Percentiles rank a stretch among this genome's conserved stretches.
These are phyloP conservation scores for Tetramitus jugosus DNA, from an alignment of 208 protist species.

Conservation along the genomic window DNA sequence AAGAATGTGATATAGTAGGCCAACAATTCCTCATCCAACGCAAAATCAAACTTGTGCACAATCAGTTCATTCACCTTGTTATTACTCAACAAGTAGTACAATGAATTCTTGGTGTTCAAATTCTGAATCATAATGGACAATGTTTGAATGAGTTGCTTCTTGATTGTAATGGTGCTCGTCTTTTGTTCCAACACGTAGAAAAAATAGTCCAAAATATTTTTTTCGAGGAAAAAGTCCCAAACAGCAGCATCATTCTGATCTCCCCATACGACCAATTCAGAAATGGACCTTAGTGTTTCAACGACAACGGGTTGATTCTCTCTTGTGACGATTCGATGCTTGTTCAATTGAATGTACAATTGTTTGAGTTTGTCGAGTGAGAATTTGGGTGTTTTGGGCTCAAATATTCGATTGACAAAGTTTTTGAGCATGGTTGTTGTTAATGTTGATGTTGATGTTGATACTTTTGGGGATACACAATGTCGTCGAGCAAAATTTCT, in stretches of 20 bases:
- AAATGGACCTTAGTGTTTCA: slow-evolving; percentile 54
- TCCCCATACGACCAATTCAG: slow-evolving; percentile 73
- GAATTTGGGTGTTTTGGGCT: too few species aligned
- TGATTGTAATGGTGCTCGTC: slow-evolving; percentile 37
- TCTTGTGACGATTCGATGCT: too few species aligned
- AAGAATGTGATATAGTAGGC: slow-evolving; percentile 79
- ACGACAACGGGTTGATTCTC: slow-evolving; percentile 36
- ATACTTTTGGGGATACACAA: too few species aligned
- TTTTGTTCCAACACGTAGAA: slow-evolving; percentile 51
- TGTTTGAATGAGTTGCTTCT: slow-evolving; percentile 60
- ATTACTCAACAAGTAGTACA: slow-evolving; percentile 67
- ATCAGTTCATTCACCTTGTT: slow-evolving; percentile 79
- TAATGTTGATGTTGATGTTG: too few species aligned
- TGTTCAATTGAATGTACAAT: too few species aligned
- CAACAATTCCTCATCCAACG: slow-evolving; percentile 59
- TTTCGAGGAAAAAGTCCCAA: slow-evolving; percentile 66
- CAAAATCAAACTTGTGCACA: slow-evolving; percentile 63
- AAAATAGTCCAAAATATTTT: slow-evolving; percentile 53
- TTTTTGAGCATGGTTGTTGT: too few species aligned
- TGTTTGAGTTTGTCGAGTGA: too few species aligned
- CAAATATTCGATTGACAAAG: too few species aligned
- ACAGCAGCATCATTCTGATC: slow-evolving; percentile 60
- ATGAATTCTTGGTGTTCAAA: slow-evolving; percentile 42
- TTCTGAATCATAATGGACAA: slow-evolving; percentile 61
- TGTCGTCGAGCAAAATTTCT: too few species aligned